Evolutionary conservation across 768 basidiomycete species (phyloP), one percentile per base, ranked within the genome.

Genomic region (Lanmaoa pseudosensibilis): DNA sequence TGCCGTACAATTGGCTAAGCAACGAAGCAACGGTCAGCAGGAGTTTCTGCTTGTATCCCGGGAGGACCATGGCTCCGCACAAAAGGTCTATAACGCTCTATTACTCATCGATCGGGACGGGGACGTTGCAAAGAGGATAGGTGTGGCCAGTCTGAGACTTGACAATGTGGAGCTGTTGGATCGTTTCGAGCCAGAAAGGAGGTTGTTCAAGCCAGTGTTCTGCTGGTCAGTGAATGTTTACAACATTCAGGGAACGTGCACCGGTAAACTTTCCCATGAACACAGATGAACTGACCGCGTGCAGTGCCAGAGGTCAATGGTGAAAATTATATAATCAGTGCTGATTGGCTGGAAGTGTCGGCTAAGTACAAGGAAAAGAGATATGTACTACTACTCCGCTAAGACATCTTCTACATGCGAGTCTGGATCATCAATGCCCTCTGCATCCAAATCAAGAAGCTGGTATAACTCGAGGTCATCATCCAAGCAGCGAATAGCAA

Each of bases 1-100:
- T 12, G 46, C 36, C 4, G 21, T 16, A 15, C 1, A 21, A 16
- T 21, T 39, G 27, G 23, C 6, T 16, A 15, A 39, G 0, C 2
- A 49, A 37, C 18, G 25, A 38, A 16, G 27, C 34, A 1, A 16
- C 2, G 19, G 10, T 9, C 19, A 19, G n/a, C 50, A 49, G 2
- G 58, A 52, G 13, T 52, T 40, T 55, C 23, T 60, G 37, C 50
- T 51, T 16, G 1, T 55, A n/a, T 60, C 49, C 9, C 19, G 49
- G 2, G 49, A 52, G 11, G 11, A 30, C 9, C 21, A 33, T 19
- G 18, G 11, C 2, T 2, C 12, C 5, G 6, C 12, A 32, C 32
- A 34, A 34, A 15, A 27, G 23, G n/a, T 40, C 12, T 23, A 38
- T 38, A 40, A 50, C 32, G 49, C 58, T 0, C 41, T 52, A 6